Evolutionary conservation across 805 yeast species (phyloP), one percentile per base, ranked within the genome.

Genomic region (Kockiozyma suomiensis): DNA sequence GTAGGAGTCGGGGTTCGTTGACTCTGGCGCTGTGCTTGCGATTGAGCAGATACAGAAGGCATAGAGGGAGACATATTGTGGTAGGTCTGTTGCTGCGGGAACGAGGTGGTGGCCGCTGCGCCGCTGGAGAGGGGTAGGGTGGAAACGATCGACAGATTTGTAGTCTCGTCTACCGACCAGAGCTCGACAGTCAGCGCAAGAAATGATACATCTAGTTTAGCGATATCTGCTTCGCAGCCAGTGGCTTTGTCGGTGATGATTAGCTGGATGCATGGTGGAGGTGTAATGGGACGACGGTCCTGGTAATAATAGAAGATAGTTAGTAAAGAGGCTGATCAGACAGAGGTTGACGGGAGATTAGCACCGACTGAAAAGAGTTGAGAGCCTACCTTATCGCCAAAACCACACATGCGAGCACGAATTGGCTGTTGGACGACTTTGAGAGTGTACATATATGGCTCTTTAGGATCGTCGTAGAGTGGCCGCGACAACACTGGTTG

Each of bases 331-430:
- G 19, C 8, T 30, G 10, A n/a, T n/a, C n/a, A n/a, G n/a, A n/a
- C n/a, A n/a, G n/a, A n/a, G n/a, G n/a, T n/a, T n/a, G n/a, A n/a
- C n/a, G n/a, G n/a, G n/a, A n/a, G n/a, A n/a, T n/a, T n/a, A n/a
- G n/a, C n/a, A n/a, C n/a, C n/a, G n/a, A n/a, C n/a, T n/a, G 25
- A 28, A 17, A 45, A n/a, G 2, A 21, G 10, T 2, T 6, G 19
- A 2, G 28, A 10, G 25, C n/a, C 47, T 73, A 74, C 56, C 46
- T 71, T 71, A 56, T 78, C 81, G 13, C 81, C 80, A 23, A 78
- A 70, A 0, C 81, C 81, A 64, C 81, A 78, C 81, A 78, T 78
- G 32, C 81, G 74, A 0, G 80, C 80, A 50, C 81, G 68, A 13
- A 76, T 71, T 1, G 81, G 81, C 59, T 78, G 78, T 57, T 78